Percentiles rank a stretch among this genome's conserved stretches.
These are phyloP conservation scores for Lagerstroemia speciosa DNA, from an alignment of 345 rosid species.

Conservation along the genomic window DNA sequence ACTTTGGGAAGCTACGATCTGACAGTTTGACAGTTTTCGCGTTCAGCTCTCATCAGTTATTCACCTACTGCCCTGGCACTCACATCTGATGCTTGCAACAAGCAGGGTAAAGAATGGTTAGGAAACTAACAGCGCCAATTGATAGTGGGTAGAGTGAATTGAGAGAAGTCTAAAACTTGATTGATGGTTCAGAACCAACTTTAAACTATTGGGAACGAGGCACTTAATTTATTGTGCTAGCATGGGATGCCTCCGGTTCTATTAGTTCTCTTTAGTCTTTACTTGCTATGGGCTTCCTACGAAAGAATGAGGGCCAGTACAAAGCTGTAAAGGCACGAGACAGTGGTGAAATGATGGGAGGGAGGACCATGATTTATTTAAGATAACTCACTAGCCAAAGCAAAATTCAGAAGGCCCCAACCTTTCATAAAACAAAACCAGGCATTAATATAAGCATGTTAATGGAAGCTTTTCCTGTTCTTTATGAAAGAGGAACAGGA, in stretches of 20 bases:
- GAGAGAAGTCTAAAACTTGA: neutral
- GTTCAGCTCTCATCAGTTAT: conserved; percentile 51
- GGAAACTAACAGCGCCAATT: neutral
- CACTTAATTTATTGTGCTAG: neutral
- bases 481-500: neutral
- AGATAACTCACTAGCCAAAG: too few relatives aligned
- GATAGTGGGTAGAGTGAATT: neutral
- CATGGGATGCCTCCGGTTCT: conserved; percentile 37
- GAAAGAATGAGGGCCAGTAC: conserved; percentile 10
- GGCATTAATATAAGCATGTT: neutral
- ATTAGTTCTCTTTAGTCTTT: conserved; percentile 66
- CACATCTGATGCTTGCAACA: conserved; percentile 41
- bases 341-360: too few relatives aligned
- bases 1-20: conserved; percentile 41
- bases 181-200: neutral
- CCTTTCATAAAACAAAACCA: too few relatives aligned
- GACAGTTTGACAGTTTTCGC: conserved; percentile 46
- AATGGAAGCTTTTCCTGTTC: neutral
- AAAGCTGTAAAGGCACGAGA: neutral
- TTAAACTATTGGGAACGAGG: neutral
- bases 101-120: neutral
- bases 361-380: too few relatives aligned
- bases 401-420: too few relatives aligned
- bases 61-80: conserved; percentile 57
- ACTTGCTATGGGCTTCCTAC: conserved; percentile 58